Evolutionary conservation across 306 rosid genomes (phyloP), one percentile per base, ranked within the genome.

Genomic region (Quercus ilex): DNA sequence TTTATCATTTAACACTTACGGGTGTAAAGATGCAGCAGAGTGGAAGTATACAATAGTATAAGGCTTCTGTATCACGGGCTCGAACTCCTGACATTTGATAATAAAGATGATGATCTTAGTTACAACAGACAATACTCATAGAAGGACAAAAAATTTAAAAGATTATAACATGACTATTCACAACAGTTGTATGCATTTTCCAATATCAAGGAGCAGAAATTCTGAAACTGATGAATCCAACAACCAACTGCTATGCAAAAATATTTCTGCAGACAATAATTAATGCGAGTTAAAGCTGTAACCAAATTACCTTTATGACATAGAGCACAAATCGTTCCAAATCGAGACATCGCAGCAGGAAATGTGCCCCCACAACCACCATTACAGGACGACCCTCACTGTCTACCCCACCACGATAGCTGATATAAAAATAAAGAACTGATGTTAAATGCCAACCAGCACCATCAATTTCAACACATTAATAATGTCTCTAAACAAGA

Each of bases 321-420:
- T 91, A 78, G 20, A 87, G 94, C 53, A 96, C 90, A 91, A 93
- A 96, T 18, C 96, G 94, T 78, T 96, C 99, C 80, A 96, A 85
- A 87, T 95, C 98, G 80, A 93, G 99, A 82, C 99, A 96, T 52
- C 97, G 90, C 70, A 93, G 90, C 78, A 96, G 91, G 87, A 96
- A 91, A 84, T 96, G 99, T 57, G 99, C 99, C 76, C 99, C 99
- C 62, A 93, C 98, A 82, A 96, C 92, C 78, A 93, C 99, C 94
- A 96, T 91, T 52, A 96, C 92, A 9, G 99, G 97, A 78, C 84
- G 93, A 79, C 99, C 99, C 72, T 96, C 99, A 41, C 96, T 88
- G 73, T 96, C 99, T 65, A 96, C 98, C 69, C 99, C 99, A 75
- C 98, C 98, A 21, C 97, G 99, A 78, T 93, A 96, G 60, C 99